Evolutionary conservation across 257 asterid genomes (phyloP), one percentile per base, ranked within the genome.

Genomic region (Penstemon newberryi): DNA sequence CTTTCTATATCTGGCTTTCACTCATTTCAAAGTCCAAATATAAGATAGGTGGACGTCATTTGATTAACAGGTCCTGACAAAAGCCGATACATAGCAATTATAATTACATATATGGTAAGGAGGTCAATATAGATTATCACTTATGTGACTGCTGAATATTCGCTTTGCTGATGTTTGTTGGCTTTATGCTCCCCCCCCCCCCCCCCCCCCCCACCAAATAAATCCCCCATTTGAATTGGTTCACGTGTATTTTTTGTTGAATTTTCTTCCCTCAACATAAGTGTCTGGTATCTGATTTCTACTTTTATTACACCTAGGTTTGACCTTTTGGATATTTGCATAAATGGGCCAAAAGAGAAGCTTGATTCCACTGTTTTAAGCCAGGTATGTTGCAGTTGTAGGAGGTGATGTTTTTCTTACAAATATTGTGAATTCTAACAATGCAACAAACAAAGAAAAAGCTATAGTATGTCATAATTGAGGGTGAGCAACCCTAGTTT

Each of bases 261-360:
- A 50, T 51, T 67, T 10, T 73, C 37, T 62, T 56, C 50, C 67
- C 43, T 33, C 3, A 11, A 63, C 65, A 40, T 38, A 33, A 57
- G 47, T 70, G 57, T 63, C 15, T 64, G 39, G 60, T 66, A 40
- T 36, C 78, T 73, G 39, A 71, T 51, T 13, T 38, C 18, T 55
- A 72, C 43, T 72, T 66, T 12, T 5, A 63, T 56, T 55, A 49
- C 25, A 44, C 78, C 67, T 69, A 90, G 96, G 85, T 91, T 83
- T 63, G 95, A 94, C 89, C 90, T 93, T 54, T 81, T 90, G 88
- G 97, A 90, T 65, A 69, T 83, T 56, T 93, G 99, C 86, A 76
- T 84, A n/a, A 88, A 80, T 75, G 99, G 99, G 60, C 97, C 99
- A 74, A 94, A 94, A 59, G 95, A 89, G 66, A 91, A 89, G 87